Evolutionary conservation across 148 eudicot genomes (phyloP).

Genomic region (Oxyria digyna): DNA sequence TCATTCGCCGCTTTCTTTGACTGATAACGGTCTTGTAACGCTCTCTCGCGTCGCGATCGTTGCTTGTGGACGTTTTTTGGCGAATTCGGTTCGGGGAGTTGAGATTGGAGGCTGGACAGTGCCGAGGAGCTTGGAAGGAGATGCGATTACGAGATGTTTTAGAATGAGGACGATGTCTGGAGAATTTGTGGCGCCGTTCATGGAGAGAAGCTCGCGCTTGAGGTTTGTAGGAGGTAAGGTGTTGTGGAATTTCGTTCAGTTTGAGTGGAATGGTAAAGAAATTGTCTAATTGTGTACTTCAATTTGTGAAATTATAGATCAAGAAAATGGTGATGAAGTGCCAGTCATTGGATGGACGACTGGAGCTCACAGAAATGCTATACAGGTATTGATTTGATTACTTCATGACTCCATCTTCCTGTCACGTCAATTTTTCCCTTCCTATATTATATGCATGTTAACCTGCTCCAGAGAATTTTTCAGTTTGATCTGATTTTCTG

Average conservation of each 20-base stretch:
- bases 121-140: constrained; percentile 12
- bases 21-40: constrained; percentile 20
- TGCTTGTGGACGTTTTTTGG: constrained; percentile 19
- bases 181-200: constrained; percentile 13
- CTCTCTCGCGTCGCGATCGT: constrained; percentile 22
- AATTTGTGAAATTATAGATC: background rate
- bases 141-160: constrained; percentile 23
- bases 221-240: constrained; percentile 21
- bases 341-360: background rate
- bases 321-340: background rate
- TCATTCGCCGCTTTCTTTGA: constrained; percentile 42
- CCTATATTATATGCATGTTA: background rate
- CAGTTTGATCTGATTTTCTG: background rate
- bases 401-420: background rate
- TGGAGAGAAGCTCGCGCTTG: constrained; percentile 19
- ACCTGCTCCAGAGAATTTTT: background rate
- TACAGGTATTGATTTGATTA: background rate
- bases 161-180: constrained; percentile 34
- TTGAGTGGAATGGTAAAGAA: background rate
- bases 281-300: background rate
- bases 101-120: constrained; percentile 9
- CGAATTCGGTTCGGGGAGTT: constrained; percentile 19
- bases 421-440: background rate
- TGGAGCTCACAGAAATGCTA: background rate
- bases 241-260: background rate